A percentile compares a stretch with the other conserved stretches of the same genome.
phyloP scores from a whole-genome alignment of 371 early-diverging fungal genomes.

The Apophysomyces trapeziformis region DNA sequence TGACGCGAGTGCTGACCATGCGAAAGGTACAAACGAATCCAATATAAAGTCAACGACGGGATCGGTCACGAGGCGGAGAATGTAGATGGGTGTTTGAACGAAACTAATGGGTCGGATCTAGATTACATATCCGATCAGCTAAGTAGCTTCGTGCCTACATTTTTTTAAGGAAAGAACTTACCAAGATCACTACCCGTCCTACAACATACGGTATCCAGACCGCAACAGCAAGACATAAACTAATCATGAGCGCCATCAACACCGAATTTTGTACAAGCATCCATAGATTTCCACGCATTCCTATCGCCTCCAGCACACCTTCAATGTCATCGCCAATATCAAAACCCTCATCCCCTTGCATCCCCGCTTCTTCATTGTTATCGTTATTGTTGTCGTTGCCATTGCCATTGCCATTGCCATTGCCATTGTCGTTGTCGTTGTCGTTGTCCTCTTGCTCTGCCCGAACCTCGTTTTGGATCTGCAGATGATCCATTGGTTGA shows the following conservation, averaged over 20 bases:
- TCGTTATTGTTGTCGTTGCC: background rate
- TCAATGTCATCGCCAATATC: constrained; percentile 74
- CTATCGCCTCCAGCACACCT: constrained; percentile 86
- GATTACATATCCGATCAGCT: background rate
- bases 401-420: too few relatives aligned
- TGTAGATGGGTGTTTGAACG: constrained; percentile 50
- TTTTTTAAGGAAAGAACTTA: constrained; percentile 18
- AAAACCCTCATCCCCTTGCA: constrained; percentile 54
- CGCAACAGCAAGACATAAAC: constrained; percentile 68
- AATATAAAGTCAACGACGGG: constrained; percentile 59
- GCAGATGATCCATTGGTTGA: background rate
- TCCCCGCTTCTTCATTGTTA: constrained; percentile 27
- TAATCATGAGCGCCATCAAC: constrained; percentile 75
- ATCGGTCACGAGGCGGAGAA: constrained; percentile 56
- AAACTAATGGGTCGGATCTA: constrained; percentile 52
- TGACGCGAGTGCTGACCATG: constrained; percentile 18
- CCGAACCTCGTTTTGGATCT: background rate
- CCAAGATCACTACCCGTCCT: constrained; percentile 61
- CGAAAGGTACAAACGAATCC: constrained; percentile 40
- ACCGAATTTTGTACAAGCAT: constrained; percentile 79
- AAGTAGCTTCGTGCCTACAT: background rate
- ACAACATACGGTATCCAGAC: constrained; percentile 79
- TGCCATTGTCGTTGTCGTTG: background rate
- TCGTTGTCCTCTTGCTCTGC: constrained; percentile 21
- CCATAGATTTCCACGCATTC: constrained; percentile 84